Evolutionary conservation across 2,329 filamentous ascomycete genomes (phyloP), one percentile per base, ranked within the genome.

Genomic region (Phaeophleospora eucalypticola): DNA sequence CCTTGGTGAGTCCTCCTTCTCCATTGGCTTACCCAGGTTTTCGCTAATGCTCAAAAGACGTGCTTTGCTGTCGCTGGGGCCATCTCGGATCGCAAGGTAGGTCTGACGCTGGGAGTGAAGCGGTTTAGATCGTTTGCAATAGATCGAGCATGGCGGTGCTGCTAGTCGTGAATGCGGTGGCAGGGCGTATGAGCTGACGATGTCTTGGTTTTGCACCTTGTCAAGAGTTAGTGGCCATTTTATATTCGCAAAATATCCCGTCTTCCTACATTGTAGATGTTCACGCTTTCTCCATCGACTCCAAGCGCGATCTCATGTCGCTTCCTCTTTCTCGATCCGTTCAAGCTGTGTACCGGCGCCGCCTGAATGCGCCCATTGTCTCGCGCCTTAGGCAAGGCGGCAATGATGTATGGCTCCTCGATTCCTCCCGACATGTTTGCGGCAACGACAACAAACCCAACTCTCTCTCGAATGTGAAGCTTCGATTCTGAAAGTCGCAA

Each of bases 201-300:
- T 71, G 56, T 76, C 79, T 7, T 81, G 78, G 42, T 76, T 79
- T 72, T 81, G 78, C 17, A 82, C 67, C 81, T 83, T 48, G 9
- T 29, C 24, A 29, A 29, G 6, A 7, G 24, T 29, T 12, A 29
- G 24, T 12, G 24, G 6, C 6, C 24, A 29, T 6, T 29, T 29
- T 12, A 12, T 29, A 12, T 7, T 6, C 12, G 7, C 7, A 29
- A 7, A 7, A 12, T 12, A 7, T 12, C 24, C 12, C 7, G 6
- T 7, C 24, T 29, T 12, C 65, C 39, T 69, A 83, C 80, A 65
- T 81, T 80, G 66, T 83, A 83, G 29, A 84, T 75, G 53, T 77
- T 81, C 41, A 84, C 67, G 21, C 77, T 76, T 60, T 83, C 79
- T 33, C 80, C 79, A 60, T 83, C 79, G 12, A 82, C 69, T 1